Evolutionary conservation across 2,329 filamentous ascomycete species (phyloP).

Genomic region (Cladosporium austrohemisphaericum): DNA sequence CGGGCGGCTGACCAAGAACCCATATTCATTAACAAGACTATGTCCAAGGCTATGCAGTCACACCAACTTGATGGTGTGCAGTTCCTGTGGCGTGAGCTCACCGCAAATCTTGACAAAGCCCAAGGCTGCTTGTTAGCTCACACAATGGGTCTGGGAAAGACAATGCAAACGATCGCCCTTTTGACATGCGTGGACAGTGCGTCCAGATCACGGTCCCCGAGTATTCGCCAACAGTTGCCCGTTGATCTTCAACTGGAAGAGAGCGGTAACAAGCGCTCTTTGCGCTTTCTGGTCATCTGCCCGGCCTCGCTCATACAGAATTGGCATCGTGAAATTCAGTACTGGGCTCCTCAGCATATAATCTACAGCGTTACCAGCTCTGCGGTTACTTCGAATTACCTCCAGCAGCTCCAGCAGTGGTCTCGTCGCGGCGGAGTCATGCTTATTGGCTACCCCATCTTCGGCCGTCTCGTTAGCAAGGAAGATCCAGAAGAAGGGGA

Average conservation of each 20-base stretch:
- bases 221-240: slow-evolving; percentile 65
- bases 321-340: slow-evolving; percentile 72
- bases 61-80: slow-evolving; percentile 79
- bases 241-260: slow-evolving; percentile 46
- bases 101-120: slow-evolving; percentile 50
- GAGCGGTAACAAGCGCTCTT: slow-evolving; percentile 38
- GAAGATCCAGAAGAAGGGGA: slow-evolving; percentile 45
- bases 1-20: slow-evolving; percentile 59
- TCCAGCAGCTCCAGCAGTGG: slow-evolving; percentile 56
- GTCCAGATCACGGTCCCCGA: slow-evolving; percentile 54
- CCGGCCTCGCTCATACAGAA: slow-evolving; percentile 74
- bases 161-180: slow-evolving; percentile 82
- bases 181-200: slow-evolving; percentile 70
- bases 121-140: slow-evolving; percentile 82
- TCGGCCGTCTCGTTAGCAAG: slow-evolving; percentile 52
- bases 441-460: slow-evolving; percentile 71
- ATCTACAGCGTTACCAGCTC: slow-evolving; percentile 54
- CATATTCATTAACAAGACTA: slow-evolving; percentile 62
- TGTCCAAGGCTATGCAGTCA: slow-evolving; percentile 65
- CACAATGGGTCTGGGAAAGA: slow-evolving; percentile 90
- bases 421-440: slow-evolving; percentile 63
- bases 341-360: slow-evolving; percentile 59
- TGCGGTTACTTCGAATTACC: slow-evolving; percentile 37
- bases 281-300: slow-evolving; percentile 69
- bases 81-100: slow-evolving; percentile 84